Percentiles rank a stretch among this genome's conserved stretches.
Evolutionary conservation across 2,329 filamentous ascomycete genomes (phyloP).

Genomic region (Purpureocillium lavendulum): DNA sequence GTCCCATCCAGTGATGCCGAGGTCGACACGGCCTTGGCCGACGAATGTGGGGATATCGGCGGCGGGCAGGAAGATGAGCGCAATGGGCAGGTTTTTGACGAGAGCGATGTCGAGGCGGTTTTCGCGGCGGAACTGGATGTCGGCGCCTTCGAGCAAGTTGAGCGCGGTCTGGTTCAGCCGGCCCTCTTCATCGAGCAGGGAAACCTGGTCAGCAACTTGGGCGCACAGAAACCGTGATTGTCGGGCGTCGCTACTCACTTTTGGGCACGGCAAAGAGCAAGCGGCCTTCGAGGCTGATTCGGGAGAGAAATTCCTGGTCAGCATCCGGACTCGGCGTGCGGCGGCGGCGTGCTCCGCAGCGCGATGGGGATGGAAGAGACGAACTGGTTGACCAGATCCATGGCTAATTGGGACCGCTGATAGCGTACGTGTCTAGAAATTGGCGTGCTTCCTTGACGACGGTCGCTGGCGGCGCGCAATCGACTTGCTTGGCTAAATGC

Average conservation of each 20-base stretch:
- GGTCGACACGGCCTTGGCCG: constrained; percentile 83
- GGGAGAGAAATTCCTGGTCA: no score
- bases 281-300: constrained; percentile 84
- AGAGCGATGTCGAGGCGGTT: constrained; percentile 94
- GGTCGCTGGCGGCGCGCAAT: neutral
- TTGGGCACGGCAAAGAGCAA: constrained; percentile 97
- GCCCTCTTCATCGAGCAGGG: constrained; percentile 55
- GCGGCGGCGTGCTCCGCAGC: no score
- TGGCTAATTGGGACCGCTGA: neutral
- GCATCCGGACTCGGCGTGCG: neutral
- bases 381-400: constrained; percentile 49
- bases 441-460: no score
- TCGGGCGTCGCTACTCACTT: constrained; percentile 51
- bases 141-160: constrained; percentile 84
- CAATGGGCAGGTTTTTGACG: constrained; percentile 92
- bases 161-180: constrained; percentile 81
- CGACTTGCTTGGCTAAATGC: neutral
- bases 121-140: constrained; percentile 94
- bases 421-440: neutral
- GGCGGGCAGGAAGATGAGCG: constrained; percentile 92
- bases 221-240: neutral
- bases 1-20: constrained; percentile 91
- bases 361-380: constrained; percentile 13
- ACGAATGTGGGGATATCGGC: constrained; percentile 98
- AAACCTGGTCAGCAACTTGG: constrained; percentile 6